Conservation (phyloP, 1,284 basidiomycete species). For the Rhodotorula sp. region DNA sequence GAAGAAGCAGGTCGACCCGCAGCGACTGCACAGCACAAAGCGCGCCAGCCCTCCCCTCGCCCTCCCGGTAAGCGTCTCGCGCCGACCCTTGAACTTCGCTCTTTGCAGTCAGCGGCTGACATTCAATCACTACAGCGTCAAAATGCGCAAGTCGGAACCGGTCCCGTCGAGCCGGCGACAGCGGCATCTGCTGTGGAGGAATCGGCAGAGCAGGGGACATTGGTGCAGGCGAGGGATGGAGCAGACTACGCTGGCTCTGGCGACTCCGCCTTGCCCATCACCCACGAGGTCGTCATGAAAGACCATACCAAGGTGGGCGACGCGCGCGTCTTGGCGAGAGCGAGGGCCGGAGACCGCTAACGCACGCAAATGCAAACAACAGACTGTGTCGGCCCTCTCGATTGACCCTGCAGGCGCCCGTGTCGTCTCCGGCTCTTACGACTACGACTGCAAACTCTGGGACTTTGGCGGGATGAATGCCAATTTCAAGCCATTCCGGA, state of each 20-base stretch:
- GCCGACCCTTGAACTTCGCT: too few species aligned
- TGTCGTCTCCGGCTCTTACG: constrained; percentile 84
- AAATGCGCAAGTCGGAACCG: background rate
- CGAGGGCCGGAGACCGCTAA: background rate
- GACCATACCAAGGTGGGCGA: constrained; percentile 75
- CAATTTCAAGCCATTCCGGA: constrained; percentile 82
- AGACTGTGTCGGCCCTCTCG: constrained; percentile 83
- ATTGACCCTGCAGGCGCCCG: constrained; percentile 92
- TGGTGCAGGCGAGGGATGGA: background rate
- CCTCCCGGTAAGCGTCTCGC: background rate
- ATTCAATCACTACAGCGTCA: too few species aligned
- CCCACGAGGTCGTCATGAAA: constrained; percentile 81
- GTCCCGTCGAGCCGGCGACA: background rate
- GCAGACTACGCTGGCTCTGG: constrained; percentile 29
- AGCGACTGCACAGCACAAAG: constrained; percentile 10
- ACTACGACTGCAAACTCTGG: constrained; percentile 97
- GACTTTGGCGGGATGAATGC: constrained; percentile 97
- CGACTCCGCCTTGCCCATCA: constrained; percentile 49
- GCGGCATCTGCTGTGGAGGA: background rate
- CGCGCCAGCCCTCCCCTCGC: background rate
- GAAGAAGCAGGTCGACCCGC: background rate
- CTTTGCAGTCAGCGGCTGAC: too few species aligned
- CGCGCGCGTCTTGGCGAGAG: background rate
- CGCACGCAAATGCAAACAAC: background rate
- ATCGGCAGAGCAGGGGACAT: background rate